These are phyloP conservation scores for Novakomyces olei DNA, from an alignment of 805 yeast genomes.

Conservation along the genomic window DNA sequence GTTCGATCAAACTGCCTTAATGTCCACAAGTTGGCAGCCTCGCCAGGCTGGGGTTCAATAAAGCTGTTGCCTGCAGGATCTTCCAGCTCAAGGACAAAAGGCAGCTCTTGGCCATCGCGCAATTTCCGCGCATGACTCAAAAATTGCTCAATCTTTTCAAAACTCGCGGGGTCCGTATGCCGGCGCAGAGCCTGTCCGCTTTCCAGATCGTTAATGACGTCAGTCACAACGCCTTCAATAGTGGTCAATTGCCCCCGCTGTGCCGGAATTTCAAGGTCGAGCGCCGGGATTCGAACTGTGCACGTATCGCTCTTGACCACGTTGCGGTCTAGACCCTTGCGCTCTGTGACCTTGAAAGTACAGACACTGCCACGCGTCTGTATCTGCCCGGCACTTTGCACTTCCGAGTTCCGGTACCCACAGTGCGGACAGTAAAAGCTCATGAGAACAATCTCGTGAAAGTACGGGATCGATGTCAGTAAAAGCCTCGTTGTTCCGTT, in stretches of 20 bases:
- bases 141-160: conserved; percentile 49
- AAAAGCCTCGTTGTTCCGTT: conserved; percentile 66
- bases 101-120: conserved; percentile 49
- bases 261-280: conserved; percentile 88
- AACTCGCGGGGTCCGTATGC: conserved; percentile 47
- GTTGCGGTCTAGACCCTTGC: conserved; percentile 67
- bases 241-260: conserved; percentile 84
- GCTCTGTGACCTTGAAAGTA: conserved; percentile 40
- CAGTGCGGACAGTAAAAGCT: conserved; percentile 93
- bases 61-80: conserved; percentile 97
- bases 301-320: conserved; percentile 81
- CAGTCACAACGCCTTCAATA: conserved; percentile 68
- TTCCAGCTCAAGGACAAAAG: conserved; percentile 57
- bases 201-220: conserved; percentile 61
- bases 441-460: conserved; percentile 78
- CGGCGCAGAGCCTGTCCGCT: conserved; percentile 67
- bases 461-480: conserved; percentile 74
- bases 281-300: conserved; percentile 51
- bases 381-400: conserved; percentile 86
- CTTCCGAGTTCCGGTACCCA: conserved; percentile 70
- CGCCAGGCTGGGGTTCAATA: conserved; percentile 76
- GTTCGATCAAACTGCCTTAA: conserved; percentile 61
- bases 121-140: conserved; percentile 35
- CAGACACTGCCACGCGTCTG: conserved; percentile 73
- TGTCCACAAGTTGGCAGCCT: conserved; percentile 76